Conservation (phyloP, 1,284 basidiomycete genomes). For the Boletus smithii region DNA sequence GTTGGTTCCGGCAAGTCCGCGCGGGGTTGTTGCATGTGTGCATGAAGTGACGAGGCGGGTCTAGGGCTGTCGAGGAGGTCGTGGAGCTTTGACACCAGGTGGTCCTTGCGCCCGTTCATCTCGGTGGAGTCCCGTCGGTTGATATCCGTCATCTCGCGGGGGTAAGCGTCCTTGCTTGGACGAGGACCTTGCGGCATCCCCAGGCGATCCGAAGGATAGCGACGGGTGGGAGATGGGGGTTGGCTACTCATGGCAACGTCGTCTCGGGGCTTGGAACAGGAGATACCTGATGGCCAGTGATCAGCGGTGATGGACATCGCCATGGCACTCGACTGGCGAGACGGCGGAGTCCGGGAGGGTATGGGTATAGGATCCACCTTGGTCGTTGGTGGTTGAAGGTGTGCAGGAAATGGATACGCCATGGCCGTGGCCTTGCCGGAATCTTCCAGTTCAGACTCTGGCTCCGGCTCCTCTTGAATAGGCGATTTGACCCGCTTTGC, state of each 20-base stretch:
- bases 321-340: slow-evolving; percentile 30
- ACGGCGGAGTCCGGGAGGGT: slow-evolving; percentile 27
- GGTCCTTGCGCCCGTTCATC: slow-evolving; percentile 22
- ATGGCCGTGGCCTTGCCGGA: slow-evolving; percentile 18
- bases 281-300: slow-evolving; percentile 24
- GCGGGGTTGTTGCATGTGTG: slow-evolving; percentile 22
- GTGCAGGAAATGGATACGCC: slow-evolving; percentile 32
- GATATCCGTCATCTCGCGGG: slow-evolving; percentile 24
- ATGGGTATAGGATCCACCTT: slow-evolving; percentile 34
- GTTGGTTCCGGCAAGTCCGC: slow-evolving; percentile 21
- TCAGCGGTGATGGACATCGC: slow-evolving; percentile 33
- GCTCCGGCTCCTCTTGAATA: slow-evolving; percentile 26
- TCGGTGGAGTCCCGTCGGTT: slow-evolving; percentile 27
- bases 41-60: slow-evolving; percentile 24
- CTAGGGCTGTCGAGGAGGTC: slow-evolving; percentile 32
- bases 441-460: slow-evolving; percentile 28
- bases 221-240: slow-evolving; percentile 28
- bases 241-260: slow-evolving; percentile 32
- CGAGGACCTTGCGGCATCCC: slow-evolving; percentile 17
- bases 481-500: slow-evolving; percentile 23
- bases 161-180: slow-evolving; percentile 12
- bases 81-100: slow-evolving; percentile 30
- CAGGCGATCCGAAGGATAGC: slow-evolving; percentile 21
- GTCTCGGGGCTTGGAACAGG: slow-evolving; percentile 28
- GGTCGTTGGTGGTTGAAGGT: slow-evolving; percentile 26